A percentile compares a stretch with the other conserved stretches of the same genome.
Evolutionary conservation across 139 green algal species (phyloP).

Genomic region (Pseudopediastrum boryanum): DNA sequence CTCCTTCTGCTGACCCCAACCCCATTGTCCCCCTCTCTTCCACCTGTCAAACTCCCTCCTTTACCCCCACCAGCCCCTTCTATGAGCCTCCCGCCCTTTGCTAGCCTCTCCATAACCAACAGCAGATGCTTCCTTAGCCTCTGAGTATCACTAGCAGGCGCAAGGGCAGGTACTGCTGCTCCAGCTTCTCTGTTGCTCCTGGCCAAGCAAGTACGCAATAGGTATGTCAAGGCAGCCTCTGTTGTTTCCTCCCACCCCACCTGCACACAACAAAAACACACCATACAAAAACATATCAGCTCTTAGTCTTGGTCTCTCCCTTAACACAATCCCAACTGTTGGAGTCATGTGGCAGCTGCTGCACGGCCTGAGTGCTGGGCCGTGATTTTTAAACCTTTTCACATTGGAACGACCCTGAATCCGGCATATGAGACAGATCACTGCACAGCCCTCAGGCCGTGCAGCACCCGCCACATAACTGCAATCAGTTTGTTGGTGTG

Average conservation of each 20-base stretch:
- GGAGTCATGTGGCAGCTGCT: too few species aligned
- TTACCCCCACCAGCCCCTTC: too few species aligned
- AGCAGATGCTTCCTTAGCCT: conserved; percentile 66
- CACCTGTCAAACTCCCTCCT: too few species aligned
- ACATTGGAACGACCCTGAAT: neutral
- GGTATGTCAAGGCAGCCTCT: conserved; percentile 57
- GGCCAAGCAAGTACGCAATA: conserved; percentile 57
- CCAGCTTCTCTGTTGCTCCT: conserved; percentile 57
- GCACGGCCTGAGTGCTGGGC: too few species aligned
- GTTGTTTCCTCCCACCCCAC: conserved; percentile 62
- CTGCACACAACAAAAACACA: conserved; percentile 1
- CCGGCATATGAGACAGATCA: neutral
- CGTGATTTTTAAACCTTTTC: neutral
- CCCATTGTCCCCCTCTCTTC: too few species aligned
- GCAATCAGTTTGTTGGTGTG: too few species aligned
- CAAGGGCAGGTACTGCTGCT: conserved; percentile 42
- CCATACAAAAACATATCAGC: neutral
- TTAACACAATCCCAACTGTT: too few species aligned
- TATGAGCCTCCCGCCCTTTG: conserved; percentile 49
- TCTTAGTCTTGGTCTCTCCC: neutral
- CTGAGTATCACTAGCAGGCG: conserved; percentile 50
- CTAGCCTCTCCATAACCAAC: conserved; percentile 65
- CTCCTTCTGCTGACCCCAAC: too few species aligned
- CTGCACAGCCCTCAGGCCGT: too few species aligned
- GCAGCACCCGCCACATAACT: too few species aligned